Evolutionary conservation across 495 filamentous ascomycete genomes (phyloP).

Genomic region (Penicillium pulvis): DNA sequence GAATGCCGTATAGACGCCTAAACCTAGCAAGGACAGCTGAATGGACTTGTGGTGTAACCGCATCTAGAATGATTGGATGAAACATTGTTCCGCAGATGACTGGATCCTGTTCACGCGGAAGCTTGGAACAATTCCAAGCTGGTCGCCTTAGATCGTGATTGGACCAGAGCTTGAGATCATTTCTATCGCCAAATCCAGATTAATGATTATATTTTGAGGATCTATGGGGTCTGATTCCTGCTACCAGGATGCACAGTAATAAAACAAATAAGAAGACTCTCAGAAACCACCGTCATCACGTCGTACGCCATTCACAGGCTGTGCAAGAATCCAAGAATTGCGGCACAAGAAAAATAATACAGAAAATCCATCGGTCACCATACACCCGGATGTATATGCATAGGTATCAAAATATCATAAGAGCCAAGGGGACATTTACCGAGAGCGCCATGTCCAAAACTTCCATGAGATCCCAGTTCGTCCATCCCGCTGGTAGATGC

Average conservation of each 20-base stretch:
- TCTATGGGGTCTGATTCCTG: neutral
- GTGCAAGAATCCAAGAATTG: neutral
- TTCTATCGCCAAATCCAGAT: neutral
- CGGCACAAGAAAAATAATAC: constrained; percentile 5
- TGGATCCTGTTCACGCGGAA: too few species aligned
- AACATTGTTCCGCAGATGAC: too few species aligned
- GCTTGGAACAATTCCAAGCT: neutral
- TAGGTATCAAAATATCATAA: constrained; percentile 32
- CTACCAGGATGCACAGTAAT: constrained; percentile 9
- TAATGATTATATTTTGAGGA: constrained; percentile 5
- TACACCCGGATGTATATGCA: constrained; percentile 35
- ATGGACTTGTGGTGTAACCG: neutral
- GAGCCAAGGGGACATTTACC: constrained; percentile 11
- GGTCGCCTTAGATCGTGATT: neutral
- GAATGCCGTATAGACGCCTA: too few species aligned
- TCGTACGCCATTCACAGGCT: constrained; percentile 22
- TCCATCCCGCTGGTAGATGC: constrained; percentile 62
- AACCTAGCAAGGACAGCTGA: too few species aligned
- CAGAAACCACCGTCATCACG: constrained; percentile 25
- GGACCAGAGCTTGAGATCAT: neutral
- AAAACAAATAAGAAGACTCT: constrained; percentile 15
- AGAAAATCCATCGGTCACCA: constrained; percentile 15
- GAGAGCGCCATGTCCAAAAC: constrained; percentile 56
- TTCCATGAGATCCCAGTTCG: constrained; percentile 55
- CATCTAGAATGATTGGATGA: neutral